Evolutionary conservation across 352 stramenopile species (phyloP), one percentile per base, ranked within the genome.

Genomic region (Phytophthora fragariae): DNA sequence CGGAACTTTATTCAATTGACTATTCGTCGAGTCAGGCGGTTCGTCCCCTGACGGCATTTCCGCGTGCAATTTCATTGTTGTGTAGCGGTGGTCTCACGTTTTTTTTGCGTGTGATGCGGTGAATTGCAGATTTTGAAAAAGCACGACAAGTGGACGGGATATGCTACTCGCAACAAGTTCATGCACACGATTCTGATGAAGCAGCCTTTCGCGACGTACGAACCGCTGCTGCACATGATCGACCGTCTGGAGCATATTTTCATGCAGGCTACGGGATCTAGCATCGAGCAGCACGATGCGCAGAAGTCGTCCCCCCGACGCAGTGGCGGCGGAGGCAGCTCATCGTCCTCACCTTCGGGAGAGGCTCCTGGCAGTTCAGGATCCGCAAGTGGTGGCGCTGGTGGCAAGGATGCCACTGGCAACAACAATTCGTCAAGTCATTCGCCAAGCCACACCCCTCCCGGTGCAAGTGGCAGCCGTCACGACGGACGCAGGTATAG

Each of bases 101-200:
- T 54, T 31, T 31, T 31, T 31, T 71, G 21, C 15, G 49, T 64
- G n/a, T 57, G 24, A 11, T 50, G 57, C 33, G 21, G 21, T 19
- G 39, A 21, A 55, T 31, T 24, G 11, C 39, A 92, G 88, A 97
- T 97, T 61, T 78, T 97, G 37, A 97, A 97, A 59, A 97, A 97
- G 68, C 90, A 97, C 68, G 90, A 97, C 82, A 95, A 96, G 70
- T 97, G 90, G 90, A 97, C 90, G n/a, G 90, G 90, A 53, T 97
- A 97, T 65, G 88, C 89, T n/a, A 97, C 90, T 31, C 89, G 90
- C 31, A 90, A 93, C 74, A 97, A 97, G 76, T 97, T 96, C 61
- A 95, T 97, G 86, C 85, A 92, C 66, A 93, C 86, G 68, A 95
- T 97, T 62, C 73, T 97, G 57, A 97, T 95, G 84, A 95, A 95